Evolutionary conservation across 2,329 filamentous ascomycete species (phyloP), one percentile per base, ranked within the genome.

Genomic region (Exutisphaerella laricina): DNA sequence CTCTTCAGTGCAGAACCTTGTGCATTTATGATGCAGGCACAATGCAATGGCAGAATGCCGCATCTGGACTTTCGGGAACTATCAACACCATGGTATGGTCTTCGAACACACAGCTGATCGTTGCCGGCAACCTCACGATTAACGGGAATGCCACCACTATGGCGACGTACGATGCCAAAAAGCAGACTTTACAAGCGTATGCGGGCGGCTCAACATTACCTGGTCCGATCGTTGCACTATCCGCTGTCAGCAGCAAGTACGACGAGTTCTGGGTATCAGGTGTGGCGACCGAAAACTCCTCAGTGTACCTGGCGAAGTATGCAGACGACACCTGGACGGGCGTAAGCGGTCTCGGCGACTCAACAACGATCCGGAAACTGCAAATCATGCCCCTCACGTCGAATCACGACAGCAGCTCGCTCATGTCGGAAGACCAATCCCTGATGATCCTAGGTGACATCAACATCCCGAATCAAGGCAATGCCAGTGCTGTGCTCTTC

Each of bases 361-460:
- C 75, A 14, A 88, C 87, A 1, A 70, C 74, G 14, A 82, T 98
- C 52, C 81, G 79, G 40, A 85, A 86, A 48, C 72, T 98, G 4
- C 89, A 97, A 59, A 73, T 97, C 45, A 81, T 97, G 54, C 76
- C 79, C 3, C 65, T 94, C 14, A 83, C 77, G 1, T 67, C 81
- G 36, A 67, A 78, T 12, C 92, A 97, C 61, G 77, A 70, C 25
- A 66, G 72, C 10, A 80, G 77, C 2, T 66, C 77, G 26, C 70
- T 88, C 5, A 67, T 98, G 12, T 74, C 80, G 39, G 66, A 75
- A 13, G 72, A 80, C 49, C 80, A 92, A 61, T 75, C 80, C 3
- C 77, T 98, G 25, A 76, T 98, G 66, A 71, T 97, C 37, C 87
- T 87, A n/a, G 92, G 92, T 28, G 78, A 84, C 40, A 78, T 98